Base-by-base conservation (phyloP, 495 filamentous ascomycete species). In the Neurospora discreta region DNA sequence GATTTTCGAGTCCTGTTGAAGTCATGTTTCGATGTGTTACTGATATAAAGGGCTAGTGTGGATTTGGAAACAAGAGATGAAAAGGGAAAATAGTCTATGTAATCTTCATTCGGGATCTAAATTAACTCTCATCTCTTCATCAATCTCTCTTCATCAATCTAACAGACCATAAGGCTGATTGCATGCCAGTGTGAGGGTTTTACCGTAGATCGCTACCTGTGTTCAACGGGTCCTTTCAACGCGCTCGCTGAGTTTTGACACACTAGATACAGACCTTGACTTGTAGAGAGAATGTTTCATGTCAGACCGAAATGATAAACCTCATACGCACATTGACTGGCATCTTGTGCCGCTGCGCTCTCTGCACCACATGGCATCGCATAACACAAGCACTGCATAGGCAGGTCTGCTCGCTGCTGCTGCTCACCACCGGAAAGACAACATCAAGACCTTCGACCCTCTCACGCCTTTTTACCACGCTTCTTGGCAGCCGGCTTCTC, bases 381-480 rank as follows among this genome's bases (percentile, higher is more conserved):
- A 26, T 5, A 26, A 58, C 20, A 58, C 4, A 58, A 58, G 20
- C 20, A 26, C 13, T 10, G 20, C 20, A 26, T 15, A 15, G 20
- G 8, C 23, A 10, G 20, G 46, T 15, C 20, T 15, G 23, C 23
- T 58, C 8, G 30, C 52, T 9, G 52, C 52, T 65, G 15, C 26
- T 65, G 11, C 5, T 36, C 26, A 33, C 20, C 46, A 26, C 5
- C 26, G 52, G 16, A 15, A 60, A 30, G 11, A 58, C 10, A 65
- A 26, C 52, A 33, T 15, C 52, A 65, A 42, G 13, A 6, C 6
- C 20, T 18, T 36, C 23, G 33, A 65, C 15, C 15, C 13, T 73
- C 71, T 75, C 42, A 75, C 74, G 71, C 39, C 67, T 70, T 77
- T 52, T 70, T 74, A 18, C 71, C 75, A 39, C 73, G 73, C 44